phyloP scores from a whole-genome alignment of 2,329 filamentous ascomycete genomes.

The Microdochium bolleyi region DNA sequence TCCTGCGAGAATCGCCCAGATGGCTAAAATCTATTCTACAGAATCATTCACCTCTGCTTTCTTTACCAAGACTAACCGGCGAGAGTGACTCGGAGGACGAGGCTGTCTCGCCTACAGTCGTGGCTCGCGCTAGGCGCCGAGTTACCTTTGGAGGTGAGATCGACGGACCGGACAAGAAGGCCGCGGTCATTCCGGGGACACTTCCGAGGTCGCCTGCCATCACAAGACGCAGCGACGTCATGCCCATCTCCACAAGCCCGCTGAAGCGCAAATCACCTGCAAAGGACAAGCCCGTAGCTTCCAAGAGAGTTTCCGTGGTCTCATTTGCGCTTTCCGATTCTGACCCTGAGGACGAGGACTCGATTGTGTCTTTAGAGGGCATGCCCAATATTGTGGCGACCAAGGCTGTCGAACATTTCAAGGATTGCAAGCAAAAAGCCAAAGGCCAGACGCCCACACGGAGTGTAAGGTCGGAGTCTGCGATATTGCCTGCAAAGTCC shows the following conservation, averaged over 20 bases:
- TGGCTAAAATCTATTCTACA: conserved; percentile 7
- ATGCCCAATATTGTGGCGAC: not conserved
- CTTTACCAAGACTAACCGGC: not conserved
- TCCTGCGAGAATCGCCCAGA: conserved; percentile 10
- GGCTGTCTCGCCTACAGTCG: not conserved
- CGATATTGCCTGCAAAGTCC: not conserved
- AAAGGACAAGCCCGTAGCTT: not conserved
- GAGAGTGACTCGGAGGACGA: not conserved
- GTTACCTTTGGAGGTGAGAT: not conserved
- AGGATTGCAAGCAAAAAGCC: too few relatives aligned
- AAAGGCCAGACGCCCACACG: too few relatives aligned
- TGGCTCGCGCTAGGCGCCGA: not conserved
- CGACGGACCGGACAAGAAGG: too few relatives aligned
- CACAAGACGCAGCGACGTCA: not conserved
- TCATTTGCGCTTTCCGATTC: not conserved
- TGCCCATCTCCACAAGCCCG: not conserved
- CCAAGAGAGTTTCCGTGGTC: not conserved
- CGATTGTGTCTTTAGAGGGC: not conserved
- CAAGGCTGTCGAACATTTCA: too few relatives aligned
- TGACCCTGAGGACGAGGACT: not conserved
- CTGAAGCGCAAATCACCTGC: not conserved
- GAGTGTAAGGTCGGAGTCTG: too few relatives aligned
- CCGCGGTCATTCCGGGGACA: too few relatives aligned
- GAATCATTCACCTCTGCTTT: not conserved
- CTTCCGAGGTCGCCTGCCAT: too few relatives aligned